Conservation (phyloP, 306 rosid species). For the Pueraria montana region DNA sequence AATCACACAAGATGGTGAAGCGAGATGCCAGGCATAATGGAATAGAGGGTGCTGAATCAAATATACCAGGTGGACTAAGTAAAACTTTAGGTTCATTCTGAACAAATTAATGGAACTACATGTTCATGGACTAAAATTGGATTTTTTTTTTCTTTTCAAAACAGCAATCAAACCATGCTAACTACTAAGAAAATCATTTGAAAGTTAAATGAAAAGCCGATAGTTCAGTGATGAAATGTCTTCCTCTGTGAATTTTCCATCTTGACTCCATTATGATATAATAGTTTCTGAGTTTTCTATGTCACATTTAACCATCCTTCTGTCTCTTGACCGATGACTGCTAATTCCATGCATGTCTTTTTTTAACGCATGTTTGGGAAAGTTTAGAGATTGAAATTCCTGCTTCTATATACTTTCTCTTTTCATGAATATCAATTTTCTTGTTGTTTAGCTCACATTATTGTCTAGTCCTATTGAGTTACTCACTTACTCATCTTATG, state of each 20-base stretch:
- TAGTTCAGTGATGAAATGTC: background rate
- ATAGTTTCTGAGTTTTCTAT: conserved; percentile 1
- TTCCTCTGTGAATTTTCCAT: conserved; percentile 6
- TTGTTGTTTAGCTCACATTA: conserved; percentile 6
- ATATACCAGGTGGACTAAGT: background rate
- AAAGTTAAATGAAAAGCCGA: conserved; percentile 12
- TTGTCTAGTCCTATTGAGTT: background rate
- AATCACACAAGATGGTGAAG: conserved; percentile 6
- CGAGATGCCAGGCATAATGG: background rate
- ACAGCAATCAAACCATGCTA: background rate
- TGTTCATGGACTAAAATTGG: background rate
- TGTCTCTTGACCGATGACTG: background rate
- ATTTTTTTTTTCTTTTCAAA: background rate
- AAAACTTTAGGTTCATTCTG: background rate
- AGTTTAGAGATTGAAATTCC: conserved; percentile 20
- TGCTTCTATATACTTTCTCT: background rate
- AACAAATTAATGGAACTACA: conserved; percentile 9
- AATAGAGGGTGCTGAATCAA: background rate
- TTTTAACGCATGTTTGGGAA: background rate
- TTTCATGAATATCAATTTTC: background rate
- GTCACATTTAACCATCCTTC: conserved; percentile 15
- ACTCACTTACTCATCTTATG: conserved; percentile 21
- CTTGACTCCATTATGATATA: conserved; percentile 10
- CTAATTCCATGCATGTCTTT: background rate
- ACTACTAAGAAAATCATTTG: conserved; percentile 18